Evolutionary conservation across 257 asterid genomes (phyloP), one percentile per base, ranked within the genome.

Genomic region (Solanum piurae): DNA sequence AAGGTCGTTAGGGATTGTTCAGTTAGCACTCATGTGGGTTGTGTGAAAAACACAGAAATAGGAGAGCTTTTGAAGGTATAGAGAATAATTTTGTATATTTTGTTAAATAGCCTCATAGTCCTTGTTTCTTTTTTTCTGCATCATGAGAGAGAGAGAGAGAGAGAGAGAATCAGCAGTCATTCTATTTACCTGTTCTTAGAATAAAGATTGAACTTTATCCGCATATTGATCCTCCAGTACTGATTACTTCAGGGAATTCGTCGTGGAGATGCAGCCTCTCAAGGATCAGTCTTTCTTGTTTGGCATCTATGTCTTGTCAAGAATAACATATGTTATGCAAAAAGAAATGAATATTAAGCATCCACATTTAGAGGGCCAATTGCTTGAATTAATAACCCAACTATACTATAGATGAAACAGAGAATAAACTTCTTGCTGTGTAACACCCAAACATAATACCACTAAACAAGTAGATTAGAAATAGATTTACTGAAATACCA

Each of bases 251-350:
- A 3, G 91, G 91, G 87, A 93, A 89, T 91, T 89, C 96, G 77
- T 91, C 90, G n/a, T 91, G 90, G 91, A 94, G 91, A 86, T 94
- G 89, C 93, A 97, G 94, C 92, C 93, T 97, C 94, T 90, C 92
- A 74, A 97, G 93, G 87, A 97, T 95, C 92, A 94, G 66, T 91
- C 46, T 92, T 89, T 97, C 99, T 92, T 95, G 99, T 92, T 94
- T 95, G 87, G 94, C 92, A 89, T 97, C 99, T 94, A 82, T 77
- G 79, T 86, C 86, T 90, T 52, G 93, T 94, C 90, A 94, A 89
- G 98, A 90, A 92, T 83, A 66, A 91, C 90, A 86, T 11, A 49
- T 0, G 34, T 40, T 83, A 80, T 58, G 27, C 68, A 68, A 42
- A 55, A 21, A 6, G 38, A 44, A 86, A 71, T 13, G 49, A 72